Evolutionary conservation across 805 yeast species (phyloP).

Genomic region (Lipomyces spencermartinsiae): DNA sequence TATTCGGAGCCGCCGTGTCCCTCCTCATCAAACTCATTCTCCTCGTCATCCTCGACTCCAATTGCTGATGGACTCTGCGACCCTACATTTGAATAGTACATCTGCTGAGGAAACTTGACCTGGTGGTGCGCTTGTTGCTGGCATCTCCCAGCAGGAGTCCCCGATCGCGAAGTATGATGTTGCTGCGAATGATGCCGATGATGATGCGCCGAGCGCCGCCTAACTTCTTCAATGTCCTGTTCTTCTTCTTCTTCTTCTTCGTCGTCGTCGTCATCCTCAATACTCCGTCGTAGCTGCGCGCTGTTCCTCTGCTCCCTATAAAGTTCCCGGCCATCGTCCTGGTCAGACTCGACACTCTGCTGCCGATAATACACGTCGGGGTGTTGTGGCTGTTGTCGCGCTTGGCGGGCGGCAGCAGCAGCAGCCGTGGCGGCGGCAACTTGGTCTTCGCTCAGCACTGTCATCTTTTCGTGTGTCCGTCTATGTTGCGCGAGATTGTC

Average conservation of each 20-base stretch:
- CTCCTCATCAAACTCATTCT: constrained; percentile 3
- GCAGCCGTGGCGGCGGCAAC: constrained; percentile 29
- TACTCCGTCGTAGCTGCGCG: neutral
- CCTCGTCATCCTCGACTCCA: constrained; percentile 12
- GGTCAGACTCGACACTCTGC: constrained; percentile 6
- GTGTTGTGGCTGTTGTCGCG: constrained; percentile 35
- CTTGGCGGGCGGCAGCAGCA: constrained; percentile 23
- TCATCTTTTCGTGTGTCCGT: constrained; percentile 37
- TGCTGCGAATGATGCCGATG: constrained; percentile 2
- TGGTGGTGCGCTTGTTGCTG: neutral
- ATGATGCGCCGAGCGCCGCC: neutral
- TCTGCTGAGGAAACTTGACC: constrained; percentile 8
- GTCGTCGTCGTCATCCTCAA: constrained; percentile 15
- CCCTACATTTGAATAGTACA: neutral
- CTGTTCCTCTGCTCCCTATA: neutral
- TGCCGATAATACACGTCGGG: constrained; percentile 17
- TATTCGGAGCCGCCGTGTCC: neutral
- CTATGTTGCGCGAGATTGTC: constrained; percentile 37
- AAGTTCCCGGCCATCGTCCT: constrained; percentile 15
- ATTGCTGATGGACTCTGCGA: constrained; percentile 5
- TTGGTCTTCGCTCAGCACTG: constrained; percentile 28
- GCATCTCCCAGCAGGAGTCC: constrained; percentile 4
- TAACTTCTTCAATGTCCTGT: neutral
- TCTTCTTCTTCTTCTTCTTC: constrained; percentile 7
- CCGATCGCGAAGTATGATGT: neutral